Conservation (phyloP, 2,329 filamentous ascomycete species). For the Diaporthe helianthi region DNA sequence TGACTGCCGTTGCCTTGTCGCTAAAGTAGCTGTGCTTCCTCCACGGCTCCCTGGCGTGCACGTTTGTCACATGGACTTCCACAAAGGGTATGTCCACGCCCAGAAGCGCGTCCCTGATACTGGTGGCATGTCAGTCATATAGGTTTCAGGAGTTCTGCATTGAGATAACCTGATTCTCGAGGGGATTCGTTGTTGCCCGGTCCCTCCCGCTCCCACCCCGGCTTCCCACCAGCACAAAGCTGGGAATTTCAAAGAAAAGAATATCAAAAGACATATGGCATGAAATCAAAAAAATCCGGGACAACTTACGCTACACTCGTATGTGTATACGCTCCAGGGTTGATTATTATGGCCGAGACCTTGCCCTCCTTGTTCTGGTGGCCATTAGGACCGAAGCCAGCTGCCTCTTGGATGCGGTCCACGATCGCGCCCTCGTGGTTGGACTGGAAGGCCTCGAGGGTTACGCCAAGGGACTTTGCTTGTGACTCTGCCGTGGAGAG, state of each 20-base stretch:
- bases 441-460: constrained; percentile 71
- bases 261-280: not conserved
- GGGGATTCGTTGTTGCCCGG: no score
- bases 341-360: constrained; percentile 75
- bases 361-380: constrained; percentile 38
- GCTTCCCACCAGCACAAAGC: no score
- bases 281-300: not conserved
- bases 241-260: not conserved
- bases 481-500: constrained; percentile 56
- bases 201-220: no score
- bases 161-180: not conserved
- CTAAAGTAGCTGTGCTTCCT: constrained; percentile 74
- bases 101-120: constrained; percentile 73
- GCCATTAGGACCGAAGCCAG: constrained; percentile 43
- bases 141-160: not conserved
- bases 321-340: constrained; percentile 78
- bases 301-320: constrained; percentile 66
- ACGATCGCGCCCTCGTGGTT: constrained; percentile 80
- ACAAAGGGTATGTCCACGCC: constrained; percentile 76
- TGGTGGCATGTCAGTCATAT: constrained; percentile 12
- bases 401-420: constrained; percentile 74
- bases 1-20: constrained; percentile 77
- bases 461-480: constrained; percentile 53
- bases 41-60: constrained; percentile 74
- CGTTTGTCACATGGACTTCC: constrained; percentile 79